These are phyloP conservation scores for Yamadazyma akitaensis DNA, from an alignment of 805 yeast genomes.

Conservation along the genomic window DNA sequence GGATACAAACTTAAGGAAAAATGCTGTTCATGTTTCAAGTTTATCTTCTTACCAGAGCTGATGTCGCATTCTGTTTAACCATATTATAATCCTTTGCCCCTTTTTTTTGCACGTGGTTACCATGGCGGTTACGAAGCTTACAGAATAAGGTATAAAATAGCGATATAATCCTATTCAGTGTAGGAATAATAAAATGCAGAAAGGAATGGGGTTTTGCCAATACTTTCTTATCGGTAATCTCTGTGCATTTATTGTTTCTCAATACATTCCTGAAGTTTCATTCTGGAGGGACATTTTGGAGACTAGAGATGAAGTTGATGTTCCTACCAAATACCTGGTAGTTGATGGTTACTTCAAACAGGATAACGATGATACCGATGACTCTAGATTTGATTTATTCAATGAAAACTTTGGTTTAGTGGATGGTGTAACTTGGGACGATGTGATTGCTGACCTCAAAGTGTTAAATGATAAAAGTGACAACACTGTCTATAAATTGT, in stretches of 20 bases:
- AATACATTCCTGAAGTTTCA: neutral
- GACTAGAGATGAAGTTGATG: neutral
- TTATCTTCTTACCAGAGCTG: too few species aligned
- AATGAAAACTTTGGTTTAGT: slow-evolving; percentile 22
- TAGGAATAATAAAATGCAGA: too few species aligned
- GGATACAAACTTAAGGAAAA: too few species aligned
- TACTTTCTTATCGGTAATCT: neutral
- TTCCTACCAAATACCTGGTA: slow-evolving; percentile 10
- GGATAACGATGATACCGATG: slow-evolving; percentile 14
- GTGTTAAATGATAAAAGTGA: slow-evolving; percentile 12
- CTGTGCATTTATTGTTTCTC: neutral
- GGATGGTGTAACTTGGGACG: slow-evolving; percentile 19
- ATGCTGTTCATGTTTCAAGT: too few species aligned
- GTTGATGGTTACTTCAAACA: slow-evolving; percentile 20
- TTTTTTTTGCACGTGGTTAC: neutral
- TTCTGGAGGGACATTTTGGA: neutral
- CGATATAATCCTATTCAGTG: too few species aligned
- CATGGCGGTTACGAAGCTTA: neutral
- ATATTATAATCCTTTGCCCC: too few species aligned
- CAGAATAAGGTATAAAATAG: neutral
- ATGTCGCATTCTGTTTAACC: too few species aligned
- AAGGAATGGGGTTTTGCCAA: neutral
- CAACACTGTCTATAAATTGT: slow-evolving; percentile 18
- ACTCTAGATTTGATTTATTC: slow-evolving; percentile 12
- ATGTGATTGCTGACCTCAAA: slow-evolving; percentile 16